A percentile compares a stretch with the other conserved stretches of the same genome.
Evolutionary conservation across 2,329 filamentous ascomycete genomes (phyloP).

Genomic region (Penicillium occitanis): DNA sequence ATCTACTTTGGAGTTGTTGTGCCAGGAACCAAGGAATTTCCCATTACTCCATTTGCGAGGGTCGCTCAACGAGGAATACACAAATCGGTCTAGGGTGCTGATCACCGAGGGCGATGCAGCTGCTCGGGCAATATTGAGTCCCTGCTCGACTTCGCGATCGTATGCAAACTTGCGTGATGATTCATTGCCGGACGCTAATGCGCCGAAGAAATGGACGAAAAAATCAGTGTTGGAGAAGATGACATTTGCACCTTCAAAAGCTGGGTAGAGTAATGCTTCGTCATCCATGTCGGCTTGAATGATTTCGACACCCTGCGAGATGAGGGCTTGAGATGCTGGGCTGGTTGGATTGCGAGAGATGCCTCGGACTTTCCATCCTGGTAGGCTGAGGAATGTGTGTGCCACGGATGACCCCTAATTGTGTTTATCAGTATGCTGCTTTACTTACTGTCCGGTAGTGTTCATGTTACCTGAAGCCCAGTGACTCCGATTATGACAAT

Average conservation of each 20-base stretch:
- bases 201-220: constrained; percentile 28
- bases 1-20: constrained; percentile 49
- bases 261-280: constrained; percentile 45
- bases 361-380: constrained; percentile 48
- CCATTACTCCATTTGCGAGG: constrained; percentile 48
- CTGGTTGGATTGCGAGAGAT: constrained; percentile 54
- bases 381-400: constrained; percentile 9
- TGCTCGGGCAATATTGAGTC: constrained; percentile 55
- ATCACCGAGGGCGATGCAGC: constrained; percentile 36
- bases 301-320: constrained; percentile 51
- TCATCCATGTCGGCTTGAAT: constrained; percentile 55
- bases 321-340: constrained; percentile 42
- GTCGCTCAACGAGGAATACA: constrained; percentile 52
- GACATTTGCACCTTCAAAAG: constrained; percentile 48
- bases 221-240: constrained; percentile 58
- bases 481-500: not conserved
- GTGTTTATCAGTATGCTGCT: not conserved
- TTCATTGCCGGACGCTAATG: not conserved
- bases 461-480: not conserved
- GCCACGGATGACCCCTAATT: constrained; percentile 8
- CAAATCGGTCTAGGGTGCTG: constrained; percentile 44
- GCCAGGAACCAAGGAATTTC: constrained; percentile 45
- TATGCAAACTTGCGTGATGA: not conserved
- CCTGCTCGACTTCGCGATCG: constrained; percentile 25
- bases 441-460: no score